These are phyloP conservation scores for Colletotrichum liaoningense DNA, from an alignment of 2,329 filamentous ascomycete genomes.

Conservation along the genomic window DNA sequence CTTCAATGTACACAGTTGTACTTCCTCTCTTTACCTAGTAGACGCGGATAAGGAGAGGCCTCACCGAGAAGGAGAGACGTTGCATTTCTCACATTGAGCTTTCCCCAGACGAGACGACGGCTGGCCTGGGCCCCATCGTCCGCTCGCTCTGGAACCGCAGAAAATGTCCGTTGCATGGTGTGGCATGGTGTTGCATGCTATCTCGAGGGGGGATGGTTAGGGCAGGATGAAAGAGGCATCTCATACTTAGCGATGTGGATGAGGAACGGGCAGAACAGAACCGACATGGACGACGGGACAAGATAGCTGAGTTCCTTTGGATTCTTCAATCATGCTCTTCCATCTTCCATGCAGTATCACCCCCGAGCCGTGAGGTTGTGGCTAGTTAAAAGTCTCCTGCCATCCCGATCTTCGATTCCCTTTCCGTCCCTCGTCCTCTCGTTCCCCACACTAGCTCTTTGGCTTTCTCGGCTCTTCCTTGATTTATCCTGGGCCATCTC, in stretches of 20 bases:
- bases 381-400: constrained; percentile 14
- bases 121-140: neutral
- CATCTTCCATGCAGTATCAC: neutral
- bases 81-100: constrained; percentile 1
- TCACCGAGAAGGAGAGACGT: neutral
- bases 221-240: neutral
- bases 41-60: neutral
- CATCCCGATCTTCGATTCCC: constrained; percentile 21
- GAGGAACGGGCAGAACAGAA: neutral
- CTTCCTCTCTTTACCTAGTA: neutral
- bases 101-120: constrained; percentile 23
- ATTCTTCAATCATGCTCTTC: neutral
- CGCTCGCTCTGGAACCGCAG: neutral
- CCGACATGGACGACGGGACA: neutral
- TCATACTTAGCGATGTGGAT: neutral
- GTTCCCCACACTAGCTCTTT: constrained; percentile 21
- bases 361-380: neutral
- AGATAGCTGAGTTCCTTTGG: neutral
- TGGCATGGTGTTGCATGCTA: neutral
- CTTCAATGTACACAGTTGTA: neutral
- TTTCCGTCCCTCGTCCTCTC: constrained; percentile 17
- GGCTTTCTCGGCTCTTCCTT: constrained; percentile 11
- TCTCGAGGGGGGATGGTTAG: neutral
- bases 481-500: constrained; percentile 10
- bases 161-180: neutral